A percentile compares a stretch with the other conserved stretches of the same genome.
phyloP scores from a whole-genome alignment of 1,284 basidiomycete species.

The Pseudozyma pruni region DNA sequence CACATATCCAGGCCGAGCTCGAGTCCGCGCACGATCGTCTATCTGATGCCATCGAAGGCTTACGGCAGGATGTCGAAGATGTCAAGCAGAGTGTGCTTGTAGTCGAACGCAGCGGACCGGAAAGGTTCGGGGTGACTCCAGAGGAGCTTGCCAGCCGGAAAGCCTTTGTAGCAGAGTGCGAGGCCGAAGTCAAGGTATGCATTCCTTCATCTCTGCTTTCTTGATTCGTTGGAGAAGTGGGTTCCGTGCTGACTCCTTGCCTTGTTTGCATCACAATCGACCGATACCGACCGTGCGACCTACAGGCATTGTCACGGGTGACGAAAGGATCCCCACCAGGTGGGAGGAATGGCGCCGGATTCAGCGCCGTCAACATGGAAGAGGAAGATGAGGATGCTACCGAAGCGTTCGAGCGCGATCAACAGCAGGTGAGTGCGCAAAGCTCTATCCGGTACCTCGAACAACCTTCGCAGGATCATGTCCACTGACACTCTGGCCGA shows the following conservation, averaged over 20 bases:
- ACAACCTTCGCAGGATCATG: too few species aligned
- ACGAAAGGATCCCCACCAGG: constrained; percentile 18
- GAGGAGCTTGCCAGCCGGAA: constrained; percentile 51
- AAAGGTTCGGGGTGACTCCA: constrained; percentile 56
- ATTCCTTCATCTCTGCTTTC: too few species aligned
- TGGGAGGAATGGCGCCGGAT: constrained; percentile 13
- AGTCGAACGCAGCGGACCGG: constrained; percentile 59
- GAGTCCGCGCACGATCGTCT: constrained; percentile 50
- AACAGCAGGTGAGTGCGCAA: constrained; percentile 56
- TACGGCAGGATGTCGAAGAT: constrained; percentile 62
- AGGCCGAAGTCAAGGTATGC: constrained; percentile 49
- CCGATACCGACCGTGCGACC: too few species aligned
- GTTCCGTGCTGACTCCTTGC: background rate
- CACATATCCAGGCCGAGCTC: constrained; percentile 7
- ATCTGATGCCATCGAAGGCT: constrained; percentile 47
- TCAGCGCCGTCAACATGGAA: constrained; percentile 36
- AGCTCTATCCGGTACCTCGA: background rate
- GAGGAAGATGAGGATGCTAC: constrained; percentile 52
- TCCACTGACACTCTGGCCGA: background rate
- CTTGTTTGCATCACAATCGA: background rate
- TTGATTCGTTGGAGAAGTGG: background rate
- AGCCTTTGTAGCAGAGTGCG: constrained; percentile 52
- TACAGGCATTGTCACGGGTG: constrained; percentile 29
- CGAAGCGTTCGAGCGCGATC: constrained; percentile 62
- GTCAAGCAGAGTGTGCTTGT: constrained; percentile 60